Evolutionary conservation across 2,329 filamentous ascomycete genomes (phyloP), one percentile per base, ranked within the genome.

Genomic region (Teratosphaeriaceae sp.): DNA sequence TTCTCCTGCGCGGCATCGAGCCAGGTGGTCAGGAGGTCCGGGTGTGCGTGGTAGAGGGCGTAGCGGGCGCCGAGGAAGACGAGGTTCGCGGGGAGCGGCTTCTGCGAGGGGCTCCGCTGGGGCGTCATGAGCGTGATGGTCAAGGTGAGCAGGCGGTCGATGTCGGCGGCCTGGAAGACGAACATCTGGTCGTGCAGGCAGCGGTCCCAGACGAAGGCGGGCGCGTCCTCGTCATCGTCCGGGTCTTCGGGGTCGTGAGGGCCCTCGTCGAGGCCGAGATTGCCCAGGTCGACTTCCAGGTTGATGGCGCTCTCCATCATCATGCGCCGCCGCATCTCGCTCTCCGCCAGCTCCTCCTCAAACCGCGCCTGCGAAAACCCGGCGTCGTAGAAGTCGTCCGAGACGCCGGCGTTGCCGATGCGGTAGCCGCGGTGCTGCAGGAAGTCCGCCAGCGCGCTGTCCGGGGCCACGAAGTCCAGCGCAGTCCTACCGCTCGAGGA

Each of bases 181-280:
- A 98, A 98, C 92, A 98, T 98, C 64, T 98, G 92, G 62, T 98
- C 92, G 61, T 96, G 88, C 38, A 95, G 73, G 65, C 92, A 98
- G 55, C 85, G 78, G 50, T 85, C 85, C 92, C 92, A 98, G 47
- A 96, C 84, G 58, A 98, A 98, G 51, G 97, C 92, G 58, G 94
- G 89, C 44, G 82, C 80, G 45, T 96, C 89, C 57, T 94, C 88
- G 54, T 88, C 76, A 42, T 96, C 89, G 46, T 90, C 88, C 13
- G 77, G 73, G 68, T 88, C 87, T 73, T 97, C 92, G 40, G 89
- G 87, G 59, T 94, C 85, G n/a, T n/a, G n/a, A n/a, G n/a, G n/a
- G n/a, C n/a, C n/a, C 63, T 98, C 92, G 60, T 98, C 92, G 57
- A 98, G 82, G 22, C 92, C 92, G 44, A 98, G 79, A 56, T 95